phyloP scores from a whole-genome alignment of 257 asterid species.

The Salvia hispanica region DNA sequence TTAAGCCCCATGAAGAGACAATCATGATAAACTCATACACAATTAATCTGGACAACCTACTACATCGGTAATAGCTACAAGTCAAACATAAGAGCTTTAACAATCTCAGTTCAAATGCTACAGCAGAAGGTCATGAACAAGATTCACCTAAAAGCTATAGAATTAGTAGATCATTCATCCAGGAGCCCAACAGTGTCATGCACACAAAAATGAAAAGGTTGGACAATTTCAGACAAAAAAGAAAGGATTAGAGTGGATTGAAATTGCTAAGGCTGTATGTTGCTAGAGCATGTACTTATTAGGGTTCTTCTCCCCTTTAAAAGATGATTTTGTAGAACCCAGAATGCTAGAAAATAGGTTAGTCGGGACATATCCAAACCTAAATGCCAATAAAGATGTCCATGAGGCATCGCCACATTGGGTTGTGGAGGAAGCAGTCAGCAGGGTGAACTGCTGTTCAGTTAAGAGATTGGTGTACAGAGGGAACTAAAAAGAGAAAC shows the following conservation, averaged over 20 bases:
- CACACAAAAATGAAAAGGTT: not conserved
- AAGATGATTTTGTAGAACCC: too few relatives aligned
- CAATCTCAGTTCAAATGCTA: not conserved
- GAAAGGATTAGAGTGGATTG: not conserved
- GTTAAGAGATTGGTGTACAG: too few relatives aligned
- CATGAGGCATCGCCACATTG: too few relatives aligned
- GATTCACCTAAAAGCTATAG: not conserved
- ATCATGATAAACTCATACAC: conserved; percentile 15
- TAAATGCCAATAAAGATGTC: too few relatives aligned
- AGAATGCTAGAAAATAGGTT: too few relatives aligned
- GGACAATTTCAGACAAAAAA: not conserved
- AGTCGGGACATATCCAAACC: too few relatives aligned
- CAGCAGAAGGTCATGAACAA: not conserved
- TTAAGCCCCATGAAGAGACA: not conserved
- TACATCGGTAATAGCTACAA: not conserved
- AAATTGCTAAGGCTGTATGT: not conserved
- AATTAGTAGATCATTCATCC: not conserved
- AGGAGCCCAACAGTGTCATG: too few relatives aligned
- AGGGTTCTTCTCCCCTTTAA: too few relatives aligned
- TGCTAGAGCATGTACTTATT: too few relatives aligned
- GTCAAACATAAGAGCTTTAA: not conserved
- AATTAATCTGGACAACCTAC: not conserved
- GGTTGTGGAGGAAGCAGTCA: too few relatives aligned
- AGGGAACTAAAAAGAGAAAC: too few relatives aligned
- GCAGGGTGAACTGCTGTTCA: too few relatives aligned